Evolutionary conservation across 2,329 filamentous ascomycete genomes (phyloP), one percentile per base, ranked within the genome.

Genomic region (Colletotrichum acutatum): DNA sequence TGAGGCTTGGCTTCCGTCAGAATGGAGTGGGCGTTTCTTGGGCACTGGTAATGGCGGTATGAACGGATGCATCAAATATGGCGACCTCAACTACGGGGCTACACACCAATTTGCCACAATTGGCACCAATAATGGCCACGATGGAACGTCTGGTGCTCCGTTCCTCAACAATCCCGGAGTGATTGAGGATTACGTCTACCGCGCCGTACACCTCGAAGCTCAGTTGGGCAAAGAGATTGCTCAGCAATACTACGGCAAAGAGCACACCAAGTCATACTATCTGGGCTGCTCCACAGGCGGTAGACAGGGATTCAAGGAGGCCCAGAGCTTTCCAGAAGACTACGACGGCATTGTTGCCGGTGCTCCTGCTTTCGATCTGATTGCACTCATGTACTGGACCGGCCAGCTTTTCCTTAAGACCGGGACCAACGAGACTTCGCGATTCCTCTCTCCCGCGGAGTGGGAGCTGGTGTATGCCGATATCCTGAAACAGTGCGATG

Each of bases 311-410:
- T 78, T 89, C 22, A 86, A 86, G 65, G 78, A 85, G 22, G 84
- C 85, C 0, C 80, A 80, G 30, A 81, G 82, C 3, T 80, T 82
- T 4, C 78, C 84, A 0, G 80, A 83, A 58, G 83, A 85, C 75
- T 90, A 90, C 64, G 88, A 91, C 74, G 89, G 89, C n/a, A 83
- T 88, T 14, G 76, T 91, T 2, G 85, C 88, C 14, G 88, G 88
- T 6, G 79, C 80, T 0, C 78, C 85, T 32, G 87, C 87, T 0
- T 64, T 72, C 3, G 66, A 72, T 14, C 12, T 72, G 19, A 32
- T 54, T 3, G 52, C 37, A 2, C 37, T 72, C 22, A 59, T 64
- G 69, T 72, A 69, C 53, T 90, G n/a, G 83, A 74, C 63, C 0
- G 83, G 79, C 24, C 80, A 83, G 2, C 76, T 83, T 1, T 79